Evolutionary conservation across 768 basidiomycete species (phyloP).

Genomic region (Boletus sp.): DNA sequence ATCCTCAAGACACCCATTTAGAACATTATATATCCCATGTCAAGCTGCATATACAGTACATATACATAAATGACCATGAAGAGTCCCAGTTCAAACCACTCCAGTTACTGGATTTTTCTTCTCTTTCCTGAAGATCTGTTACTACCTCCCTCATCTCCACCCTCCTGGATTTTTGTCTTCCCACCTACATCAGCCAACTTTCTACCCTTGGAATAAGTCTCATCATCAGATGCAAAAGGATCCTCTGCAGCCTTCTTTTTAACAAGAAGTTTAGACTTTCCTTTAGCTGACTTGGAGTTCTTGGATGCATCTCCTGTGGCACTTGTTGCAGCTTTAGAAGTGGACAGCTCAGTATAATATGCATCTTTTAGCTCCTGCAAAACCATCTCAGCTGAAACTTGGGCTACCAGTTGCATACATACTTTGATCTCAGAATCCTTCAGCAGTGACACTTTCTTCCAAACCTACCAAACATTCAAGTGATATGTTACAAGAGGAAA

Average conservation of each 20-base stretch:
- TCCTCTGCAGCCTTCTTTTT: slow-evolving; percentile 44
- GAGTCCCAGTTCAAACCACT: background rate
- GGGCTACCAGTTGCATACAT: background rate
- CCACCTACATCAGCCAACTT: slow-evolving; percentile 5
- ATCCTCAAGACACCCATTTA: too few relatives aligned
- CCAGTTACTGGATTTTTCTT: slow-evolving; percentile 24
- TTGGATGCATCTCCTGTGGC: slow-evolving; percentile 21
- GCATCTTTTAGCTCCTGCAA: slow-evolving; percentile 59
- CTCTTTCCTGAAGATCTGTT: slow-evolving; percentile 36
- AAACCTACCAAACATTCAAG: slow-evolving; percentile 43
- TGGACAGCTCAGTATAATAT: slow-evolving; percentile 48
- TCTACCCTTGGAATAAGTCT: slow-evolving; percentile 17
- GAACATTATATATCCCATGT: background rate
- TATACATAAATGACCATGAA: background rate
- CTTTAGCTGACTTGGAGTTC: slow-evolving; percentile 13
- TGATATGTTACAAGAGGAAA: background rate
- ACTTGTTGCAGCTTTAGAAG: slow-evolving; percentile 25
- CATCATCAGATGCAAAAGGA: slow-evolving; percentile 57
- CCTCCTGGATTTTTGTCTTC: slow-evolving; percentile 20
- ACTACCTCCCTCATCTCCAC: slow-evolving; percentile 28
- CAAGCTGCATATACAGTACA: too few relatives aligned
- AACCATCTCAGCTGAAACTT: background rate
- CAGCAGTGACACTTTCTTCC: slow-evolving; percentile 62
- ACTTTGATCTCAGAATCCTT: slow-evolving; percentile 64
- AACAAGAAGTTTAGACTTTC: slow-evolving; percentile 41